Percentiles rank a stretch among this genome's conserved stretches.
These are phyloP conservation scores for Neofusicoccum sp. DNA, from an alignment of 2,329 filamentous ascomycete species.

Conservation along the genomic window DNA sequence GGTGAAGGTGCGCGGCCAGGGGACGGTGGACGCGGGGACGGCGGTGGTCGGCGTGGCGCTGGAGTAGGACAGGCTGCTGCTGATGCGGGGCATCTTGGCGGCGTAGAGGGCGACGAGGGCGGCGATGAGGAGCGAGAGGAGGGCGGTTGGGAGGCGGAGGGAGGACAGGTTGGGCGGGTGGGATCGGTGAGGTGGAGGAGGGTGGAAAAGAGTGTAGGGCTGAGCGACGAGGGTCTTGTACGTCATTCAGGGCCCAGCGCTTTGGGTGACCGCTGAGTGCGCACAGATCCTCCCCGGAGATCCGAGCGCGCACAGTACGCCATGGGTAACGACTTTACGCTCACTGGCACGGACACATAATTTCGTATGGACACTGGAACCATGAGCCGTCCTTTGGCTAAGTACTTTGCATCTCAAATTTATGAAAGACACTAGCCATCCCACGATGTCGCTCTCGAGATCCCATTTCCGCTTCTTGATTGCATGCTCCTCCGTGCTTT, in stretches of 20 bases:
- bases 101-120: background rate
- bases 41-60: constrained; percentile 35
- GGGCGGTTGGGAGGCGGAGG: background rate
- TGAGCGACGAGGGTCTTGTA: constrained; percentile 1
- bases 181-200: background rate
- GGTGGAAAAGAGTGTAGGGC: constrained; percentile 4
- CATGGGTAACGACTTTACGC: too few relatives aligned
- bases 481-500: background rate
- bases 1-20: constrained; percentile 59
- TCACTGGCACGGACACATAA: too few relatives aligned
- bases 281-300: background rate
- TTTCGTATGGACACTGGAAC: too few relatives aligned
- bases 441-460: too few relatives aligned
- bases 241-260: constrained; percentile 11
- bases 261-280: too few relatives aligned
- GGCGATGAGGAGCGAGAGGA: background rate
- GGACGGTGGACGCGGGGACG: constrained; percentile 38
- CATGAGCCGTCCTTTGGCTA: too few relatives aligned
- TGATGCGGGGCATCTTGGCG: constrained; percentile 35
- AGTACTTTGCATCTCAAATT: too few relatives aligned
- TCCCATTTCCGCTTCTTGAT: too few relatives aligned
- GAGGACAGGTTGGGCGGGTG: background rate
- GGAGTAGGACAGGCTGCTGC: constrained; percentile 24
- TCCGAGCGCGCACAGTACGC: background rate
- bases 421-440: too few relatives aligned